Evolutionary conservation across 2,329 filamentous ascomycete species (phyloP).

Genomic region (Talaromyces albobiverticillius): DNA sequence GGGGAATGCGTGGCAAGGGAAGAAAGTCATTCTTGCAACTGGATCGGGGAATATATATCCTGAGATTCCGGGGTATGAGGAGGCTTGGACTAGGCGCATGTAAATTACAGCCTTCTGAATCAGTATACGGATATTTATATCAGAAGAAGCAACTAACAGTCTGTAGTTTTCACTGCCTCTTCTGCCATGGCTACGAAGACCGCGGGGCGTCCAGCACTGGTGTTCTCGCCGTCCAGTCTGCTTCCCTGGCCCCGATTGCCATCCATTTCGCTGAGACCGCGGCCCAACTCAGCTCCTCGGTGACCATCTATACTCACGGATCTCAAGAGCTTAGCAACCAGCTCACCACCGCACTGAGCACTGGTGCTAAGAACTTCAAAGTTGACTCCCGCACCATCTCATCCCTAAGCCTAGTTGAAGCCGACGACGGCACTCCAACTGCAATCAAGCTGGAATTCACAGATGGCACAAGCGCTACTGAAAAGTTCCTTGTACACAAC

Average conservation of each 20-base stretch:
- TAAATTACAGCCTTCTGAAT: too few species aligned
- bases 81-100: slow-evolving; percentile 54
- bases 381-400: slow-evolving; percentile 2
- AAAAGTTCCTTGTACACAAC: slow-evolving; percentile 1
- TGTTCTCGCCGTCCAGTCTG: slow-evolving; percentile 44
- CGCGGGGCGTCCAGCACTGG: slow-evolving; percentile 46
- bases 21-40: slow-evolving; percentile 55
- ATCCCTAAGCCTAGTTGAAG: not conserved
- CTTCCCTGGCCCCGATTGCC: slow-evolving; percentile 31
- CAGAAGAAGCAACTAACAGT: too few species aligned
- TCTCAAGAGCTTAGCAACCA: slow-evolving; percentile 26
- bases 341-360: not conserved
- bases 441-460: not conserved
- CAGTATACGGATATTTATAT: too few species aligned
- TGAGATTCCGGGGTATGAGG: slow-evolving; percentile 50
- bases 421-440: too few species aligned
- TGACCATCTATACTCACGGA: slow-evolving; percentile 54
- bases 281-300: slow-evolving; percentile 39
- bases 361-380: not conserved
- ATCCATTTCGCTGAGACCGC: slow-evolving; percentile 46
- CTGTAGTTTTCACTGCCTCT: slow-evolving; percentile 58
- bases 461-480: slow-evolving; percentile 1
- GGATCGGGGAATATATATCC: slow-evolving; percentile 53
- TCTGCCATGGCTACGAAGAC: slow-evolving; percentile 60
- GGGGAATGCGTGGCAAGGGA: slow-evolving; percentile 46